Evolutionary conservation across 371 early-diverging fungal genomes (phyloP).

Genomic region (Mucor circinelloides): DNA sequence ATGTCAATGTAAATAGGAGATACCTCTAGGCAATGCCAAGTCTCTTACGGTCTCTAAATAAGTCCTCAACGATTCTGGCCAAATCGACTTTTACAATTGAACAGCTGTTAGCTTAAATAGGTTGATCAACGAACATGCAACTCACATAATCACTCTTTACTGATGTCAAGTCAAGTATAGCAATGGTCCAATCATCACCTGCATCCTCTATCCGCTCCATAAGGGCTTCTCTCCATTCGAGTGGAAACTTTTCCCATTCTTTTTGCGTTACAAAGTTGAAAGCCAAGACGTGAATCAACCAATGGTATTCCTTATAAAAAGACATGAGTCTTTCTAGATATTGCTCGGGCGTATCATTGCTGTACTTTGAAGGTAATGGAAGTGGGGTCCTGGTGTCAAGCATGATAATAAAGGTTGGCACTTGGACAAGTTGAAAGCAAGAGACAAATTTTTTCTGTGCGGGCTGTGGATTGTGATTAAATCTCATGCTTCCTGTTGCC

Average conservation of each 20-base stretch:
- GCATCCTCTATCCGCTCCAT: constrained; percentile 18
- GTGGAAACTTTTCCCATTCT: constrained; percentile 51
- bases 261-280: constrained; percentile 53
- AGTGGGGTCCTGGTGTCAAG: not conserved
- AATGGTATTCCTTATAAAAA: constrained; percentile 36
- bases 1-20: too few species aligned
- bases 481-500: too few species aligned
- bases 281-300: constrained; percentile 52
- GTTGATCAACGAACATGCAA: not conserved
- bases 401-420: not conserved
- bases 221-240: constrained; percentile 50
- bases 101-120: not conserved
- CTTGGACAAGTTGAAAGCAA: not conserved
- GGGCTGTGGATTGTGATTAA: not conserved
- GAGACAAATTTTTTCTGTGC: not conserved
- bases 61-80: constrained; percentile 19
- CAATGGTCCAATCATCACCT: constrained; percentile 21
- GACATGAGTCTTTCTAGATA: constrained; percentile 39
- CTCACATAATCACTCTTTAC: constrained; percentile 24
- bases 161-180: constrained; percentile 22
- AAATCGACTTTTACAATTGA: constrained; percentile 14
- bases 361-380: constrained; percentile 11
- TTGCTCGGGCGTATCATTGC: constrained; percentile 17
- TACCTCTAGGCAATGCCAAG: constrained; percentile 25
- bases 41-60: constrained; percentile 19